Conservation (phyloP, 1,284 basidiomycete genomes). For the Golubevia sp. region DNA sequence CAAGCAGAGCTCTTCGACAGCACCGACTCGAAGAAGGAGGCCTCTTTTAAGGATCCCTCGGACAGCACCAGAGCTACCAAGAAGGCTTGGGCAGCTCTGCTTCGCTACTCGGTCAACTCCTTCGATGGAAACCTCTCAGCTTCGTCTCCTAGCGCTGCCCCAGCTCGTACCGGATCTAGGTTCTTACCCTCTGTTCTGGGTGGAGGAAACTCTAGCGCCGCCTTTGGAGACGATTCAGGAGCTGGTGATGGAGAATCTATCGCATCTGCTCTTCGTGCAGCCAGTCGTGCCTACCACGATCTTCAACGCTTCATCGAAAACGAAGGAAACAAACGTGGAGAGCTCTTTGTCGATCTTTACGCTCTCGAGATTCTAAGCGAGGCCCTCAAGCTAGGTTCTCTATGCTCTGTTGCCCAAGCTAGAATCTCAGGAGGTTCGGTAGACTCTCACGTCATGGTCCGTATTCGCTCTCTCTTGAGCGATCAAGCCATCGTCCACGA, state of each 20-base stretch:
- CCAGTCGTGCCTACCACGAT: slow-evolving; percentile 47
- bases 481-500: slow-evolving; percentile 80
- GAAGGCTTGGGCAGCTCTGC: slow-evolving; percentile 75
- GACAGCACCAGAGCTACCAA: slow-evolving; percentile 79
- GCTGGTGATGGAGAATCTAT: slow-evolving; percentile 60
- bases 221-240: slow-evolving; percentile 55
- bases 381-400: slow-evolving; percentile 79
- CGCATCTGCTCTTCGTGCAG: slow-evolving; percentile 33
- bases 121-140: neutral
- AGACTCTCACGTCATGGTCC: slow-evolving; percentile 73
- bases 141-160: neutral
- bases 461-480: slow-evolving; percentile 77
- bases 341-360: slow-evolving; percentile 71
- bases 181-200: neutral
- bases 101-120: slow-evolving; percentile 31
- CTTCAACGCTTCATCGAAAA: slow-evolving; percentile 50
- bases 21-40: slow-evolving; percentile 17
- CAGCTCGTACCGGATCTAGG: neutral
- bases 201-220: neutral
- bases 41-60: neutral
- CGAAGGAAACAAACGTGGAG: slow-evolving; percentile 28
- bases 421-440: slow-evolving; percentile 63
- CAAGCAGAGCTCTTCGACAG: slow-evolving; percentile 36
- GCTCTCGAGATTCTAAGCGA: slow-evolving; percentile 82
- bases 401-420: slow-evolving; percentile 77